Evolutionary conservation across 345 rosid species (phyloP).

Genomic region (Aurinia saxatilis): DNA sequence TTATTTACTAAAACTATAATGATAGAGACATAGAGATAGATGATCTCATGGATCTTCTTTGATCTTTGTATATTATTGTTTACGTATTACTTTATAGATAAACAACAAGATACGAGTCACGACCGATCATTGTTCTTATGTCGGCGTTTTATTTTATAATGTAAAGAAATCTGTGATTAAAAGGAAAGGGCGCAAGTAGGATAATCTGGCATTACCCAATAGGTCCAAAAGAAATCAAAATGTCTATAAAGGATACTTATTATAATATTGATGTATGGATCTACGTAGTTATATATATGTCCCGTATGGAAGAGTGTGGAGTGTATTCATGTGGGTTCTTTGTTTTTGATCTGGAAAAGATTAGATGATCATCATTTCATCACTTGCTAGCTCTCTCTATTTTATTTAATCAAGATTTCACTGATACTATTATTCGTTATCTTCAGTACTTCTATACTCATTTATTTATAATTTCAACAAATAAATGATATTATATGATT

Average conservation of each 20-base stretch:
- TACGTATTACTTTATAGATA: slow-evolving; percentile 19
- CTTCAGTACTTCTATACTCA: background rate
- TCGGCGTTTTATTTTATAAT: slow-evolving; percentile 30
- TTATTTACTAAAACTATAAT: background rate
- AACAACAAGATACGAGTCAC: slow-evolving; percentile 26
- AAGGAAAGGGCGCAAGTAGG: slow-evolving; percentile 7
- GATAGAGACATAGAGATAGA: background rate
- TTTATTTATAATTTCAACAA: background rate
- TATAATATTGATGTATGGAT: slow-evolving; percentile 2
- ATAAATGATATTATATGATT: background rate
- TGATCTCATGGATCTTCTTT: slow-evolving; percentile 28
- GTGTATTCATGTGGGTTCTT: slow-evolving; percentile 26
- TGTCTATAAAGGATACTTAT: slow-evolving; percentile 16
- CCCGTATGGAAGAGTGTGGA: slow-evolving; percentile 6
- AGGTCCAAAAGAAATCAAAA: slow-evolving; percentile 11
- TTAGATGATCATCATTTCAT: slow-evolving; percentile 22
- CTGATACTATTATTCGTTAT: slow-evolving; percentile 3
- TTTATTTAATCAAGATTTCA: slow-evolving; percentile 17
- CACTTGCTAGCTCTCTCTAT: slow-evolving; percentile 27
- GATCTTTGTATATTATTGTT: slow-evolving; percentile 22
- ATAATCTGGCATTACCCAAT: slow-evolving; percentile 21
- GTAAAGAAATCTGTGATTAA: background rate
- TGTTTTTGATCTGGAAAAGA: slow-evolving; percentile 27
- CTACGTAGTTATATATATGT: slow-evolving; percentile 13
- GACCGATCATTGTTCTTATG: slow-evolving; percentile 26